A percentile compares a stretch with the other conserved stretches of the same genome.
phyloP scores from a whole-genome alignment of 352 stramenopile species.

The Phytophthora melonis region DNA sequence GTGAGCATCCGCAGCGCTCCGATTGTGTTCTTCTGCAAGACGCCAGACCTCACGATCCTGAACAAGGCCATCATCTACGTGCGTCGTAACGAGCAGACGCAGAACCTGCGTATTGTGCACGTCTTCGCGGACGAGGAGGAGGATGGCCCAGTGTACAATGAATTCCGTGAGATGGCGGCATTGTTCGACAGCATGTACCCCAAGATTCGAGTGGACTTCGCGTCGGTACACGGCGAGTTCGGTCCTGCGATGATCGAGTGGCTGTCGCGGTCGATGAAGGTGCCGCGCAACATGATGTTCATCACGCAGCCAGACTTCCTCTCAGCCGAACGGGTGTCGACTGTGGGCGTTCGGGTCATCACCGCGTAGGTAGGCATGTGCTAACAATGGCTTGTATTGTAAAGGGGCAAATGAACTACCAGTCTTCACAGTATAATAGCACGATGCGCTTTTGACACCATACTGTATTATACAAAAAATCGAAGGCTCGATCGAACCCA shows the following conservation, averaged over 20 bases:
- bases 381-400: not conserved
- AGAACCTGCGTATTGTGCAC: constrained; percentile 88
- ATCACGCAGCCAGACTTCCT: constrained; percentile 78
- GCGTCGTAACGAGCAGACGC: constrained; percentile 86
- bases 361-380: constrained; percentile 35
- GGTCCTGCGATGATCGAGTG: no score
- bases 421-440: no score
- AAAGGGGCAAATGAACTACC: no score
- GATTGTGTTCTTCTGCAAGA: constrained; percentile 92
- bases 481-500: no score
- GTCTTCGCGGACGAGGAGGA: constrained; percentile 47
- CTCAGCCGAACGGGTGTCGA: constrained; percentile 67
- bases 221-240: constrained; percentile 63
- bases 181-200: constrained; percentile 89
- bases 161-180: constrained; percentile 54
- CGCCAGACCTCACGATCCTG: constrained; percentile 82
- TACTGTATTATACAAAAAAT: no score
- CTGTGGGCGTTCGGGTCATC: constrained; percentile 77
- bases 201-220: constrained; percentile 79
- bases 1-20: constrained; percentile 59
- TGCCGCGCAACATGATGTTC: constrained; percentile 90
- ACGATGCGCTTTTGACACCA: no score
- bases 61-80: constrained; percentile 94
- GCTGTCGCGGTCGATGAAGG: constrained; percentile 59
- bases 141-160: constrained; percentile 13